Percentiles rank a stretch among this genome's conserved stretches.
Conservation (phyloP, 2,329 filamentous ascomycete species). For the Beauveria australis region DNA sequence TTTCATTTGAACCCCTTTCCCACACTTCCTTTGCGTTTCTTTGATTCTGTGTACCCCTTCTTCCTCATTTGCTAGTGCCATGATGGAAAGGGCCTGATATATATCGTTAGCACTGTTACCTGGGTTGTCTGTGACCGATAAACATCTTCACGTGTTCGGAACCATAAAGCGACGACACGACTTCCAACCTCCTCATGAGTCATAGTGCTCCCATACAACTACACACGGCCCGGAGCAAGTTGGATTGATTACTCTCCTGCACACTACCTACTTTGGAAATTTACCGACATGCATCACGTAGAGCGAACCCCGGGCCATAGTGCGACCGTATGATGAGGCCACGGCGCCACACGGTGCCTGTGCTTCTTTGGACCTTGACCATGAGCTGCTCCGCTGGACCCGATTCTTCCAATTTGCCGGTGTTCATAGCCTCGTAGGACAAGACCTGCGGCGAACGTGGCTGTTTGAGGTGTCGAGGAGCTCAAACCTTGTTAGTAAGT, state of each 20-base stretch:
- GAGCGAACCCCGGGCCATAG: neutral
- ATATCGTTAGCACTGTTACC: neutral
- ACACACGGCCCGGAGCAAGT: neutral
- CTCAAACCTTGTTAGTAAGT: neutral
- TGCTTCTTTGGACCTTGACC: neutral
- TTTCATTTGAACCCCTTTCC: neutral
- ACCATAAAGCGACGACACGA: neutral
- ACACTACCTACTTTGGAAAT: neutral
- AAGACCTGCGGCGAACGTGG: neutral
- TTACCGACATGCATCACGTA: neutral
- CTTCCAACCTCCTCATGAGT: neutral
- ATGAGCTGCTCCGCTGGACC: neutral
- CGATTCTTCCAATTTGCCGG: neutral
- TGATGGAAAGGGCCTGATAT: neutral
- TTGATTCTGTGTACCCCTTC: neutral
- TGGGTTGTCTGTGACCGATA: neutral
- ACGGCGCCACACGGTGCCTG: neutral
- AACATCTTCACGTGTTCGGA: neutral
- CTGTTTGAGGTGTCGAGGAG: neutral
- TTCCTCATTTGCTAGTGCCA: neutral
- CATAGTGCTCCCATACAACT: neutral
- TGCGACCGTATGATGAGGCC: neutral
- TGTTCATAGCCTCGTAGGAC: neutral
- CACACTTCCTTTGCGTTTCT: neutral
- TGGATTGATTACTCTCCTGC: neutral